Conservation (phyloP, 2,329 filamentous ascomycete species). For the Neopestalotiopsis sp. region DNA sequence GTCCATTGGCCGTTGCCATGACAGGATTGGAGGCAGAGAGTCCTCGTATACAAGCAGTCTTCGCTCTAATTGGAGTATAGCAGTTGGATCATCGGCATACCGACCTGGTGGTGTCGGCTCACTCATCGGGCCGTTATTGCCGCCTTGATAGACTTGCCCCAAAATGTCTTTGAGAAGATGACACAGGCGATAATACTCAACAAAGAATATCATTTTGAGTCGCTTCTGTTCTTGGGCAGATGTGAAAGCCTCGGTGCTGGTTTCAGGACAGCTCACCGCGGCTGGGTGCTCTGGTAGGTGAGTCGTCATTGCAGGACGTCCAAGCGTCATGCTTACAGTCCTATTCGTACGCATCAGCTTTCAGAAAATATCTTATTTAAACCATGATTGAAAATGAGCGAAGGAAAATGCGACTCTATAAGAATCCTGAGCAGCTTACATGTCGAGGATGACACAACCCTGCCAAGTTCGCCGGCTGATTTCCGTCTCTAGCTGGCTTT, state of each 20-base stretch:
- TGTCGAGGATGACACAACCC: constrained; percentile 6
- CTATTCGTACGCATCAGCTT: not conserved
- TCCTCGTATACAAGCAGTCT: not conserved
- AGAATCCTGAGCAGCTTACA: not conserved
- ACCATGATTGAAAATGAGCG: not conserved
- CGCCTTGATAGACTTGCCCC: not conserved
- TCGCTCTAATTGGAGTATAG: not conserved
- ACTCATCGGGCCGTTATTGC: not conserved
- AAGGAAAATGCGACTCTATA: not conserved
- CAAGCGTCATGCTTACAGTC: constrained; percentile 8
- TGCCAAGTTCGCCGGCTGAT: constrained; percentile 8
- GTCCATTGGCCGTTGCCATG: not conserved
- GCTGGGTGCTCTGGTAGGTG: not conserved
- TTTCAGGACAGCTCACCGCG: not conserved
- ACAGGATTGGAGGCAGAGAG: not conserved
- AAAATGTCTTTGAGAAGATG: constrained; percentile 7
- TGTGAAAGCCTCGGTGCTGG: not conserved
- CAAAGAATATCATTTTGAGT: not conserved
- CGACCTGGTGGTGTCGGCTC: not conserved
- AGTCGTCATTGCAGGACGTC: constrained; percentile 4
- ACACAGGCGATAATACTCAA: not conserved
- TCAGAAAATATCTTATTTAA: too few species aligned
- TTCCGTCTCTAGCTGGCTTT: not conserved
- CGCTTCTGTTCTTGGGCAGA: not conserved
- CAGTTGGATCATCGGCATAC: not conserved